These are phyloP conservation scores for Scleromitrula shiraiana DNA, from an alignment of 2,329 filamentous ascomycete species.

Conservation along the genomic window DNA sequence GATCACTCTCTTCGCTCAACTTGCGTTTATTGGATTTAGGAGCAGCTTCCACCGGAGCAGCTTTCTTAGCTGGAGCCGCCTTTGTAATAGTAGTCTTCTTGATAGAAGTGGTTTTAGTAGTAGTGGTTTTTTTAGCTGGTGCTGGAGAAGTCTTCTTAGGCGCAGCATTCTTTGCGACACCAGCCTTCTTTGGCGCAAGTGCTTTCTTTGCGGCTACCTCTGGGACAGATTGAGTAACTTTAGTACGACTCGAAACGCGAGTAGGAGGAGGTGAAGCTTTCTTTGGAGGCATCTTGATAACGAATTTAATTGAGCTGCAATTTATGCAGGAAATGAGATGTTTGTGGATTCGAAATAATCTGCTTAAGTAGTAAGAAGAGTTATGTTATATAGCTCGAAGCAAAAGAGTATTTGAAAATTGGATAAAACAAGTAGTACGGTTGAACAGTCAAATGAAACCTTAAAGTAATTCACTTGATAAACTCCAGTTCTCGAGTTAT, in stretches of 20 bases:
- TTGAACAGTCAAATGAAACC: too few species aligned
- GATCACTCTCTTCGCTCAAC: background rate
- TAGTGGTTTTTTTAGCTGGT: background rate
- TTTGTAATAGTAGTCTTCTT: conserved; percentile 8
- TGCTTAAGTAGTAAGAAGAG: too few species aligned
- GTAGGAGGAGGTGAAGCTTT: conserved; percentile 6
- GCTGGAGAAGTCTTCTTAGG: conserved; percentile 1
- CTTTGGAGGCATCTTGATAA: conserved; percentile 3
- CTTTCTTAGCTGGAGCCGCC: background rate
- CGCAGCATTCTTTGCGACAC: conserved; percentile 2
- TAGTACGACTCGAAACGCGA: conserved; percentile 6
- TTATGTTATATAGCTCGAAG: too few species aligned
- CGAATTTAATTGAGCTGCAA: background rate
- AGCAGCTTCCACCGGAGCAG: background rate
- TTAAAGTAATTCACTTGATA: too few species aligned
- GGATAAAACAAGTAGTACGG: too few species aligned
- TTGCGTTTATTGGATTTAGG: conserved; percentile 9
- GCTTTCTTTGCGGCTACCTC: background rate
- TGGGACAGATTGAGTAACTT: background rate
- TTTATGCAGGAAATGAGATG: too few species aligned
- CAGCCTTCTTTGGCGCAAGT: conserved; percentile 2
- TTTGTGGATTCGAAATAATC: too few species aligned
- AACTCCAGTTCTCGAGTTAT: too few species aligned
- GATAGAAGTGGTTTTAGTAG: background rate
- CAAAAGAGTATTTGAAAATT: too few species aligned